These are phyloP conservation scores for Neurospora sp. DNA, from an alignment of 495 filamentous ascomycete species.

Conservation along the genomic window DNA sequence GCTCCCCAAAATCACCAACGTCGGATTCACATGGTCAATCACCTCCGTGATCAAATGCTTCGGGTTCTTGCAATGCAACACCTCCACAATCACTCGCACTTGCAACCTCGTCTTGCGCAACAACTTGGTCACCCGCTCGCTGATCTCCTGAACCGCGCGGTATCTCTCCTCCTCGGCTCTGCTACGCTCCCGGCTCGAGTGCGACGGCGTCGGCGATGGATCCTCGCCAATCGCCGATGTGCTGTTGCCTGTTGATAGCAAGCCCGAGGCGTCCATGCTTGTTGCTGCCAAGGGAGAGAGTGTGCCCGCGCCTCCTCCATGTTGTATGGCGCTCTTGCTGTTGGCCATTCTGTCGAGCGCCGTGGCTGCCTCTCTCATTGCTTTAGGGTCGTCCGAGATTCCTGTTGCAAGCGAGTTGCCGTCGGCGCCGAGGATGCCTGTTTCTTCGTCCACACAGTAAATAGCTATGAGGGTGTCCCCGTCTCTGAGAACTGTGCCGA, in stretches of 20 bases:
- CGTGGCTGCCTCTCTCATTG: constrained; percentile 61
- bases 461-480: constrained; percentile 90
- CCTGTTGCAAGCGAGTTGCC: constrained; percentile 5
- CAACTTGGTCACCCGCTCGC: constrained; percentile 67
- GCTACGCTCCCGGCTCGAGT: constrained; percentile 30
- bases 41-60: constrained; percentile 78
- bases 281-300: background rate
- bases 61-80: constrained; percentile 95
- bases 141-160: constrained; percentile 65
- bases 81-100: constrained; percentile 84
- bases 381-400: constrained; percentile 40
- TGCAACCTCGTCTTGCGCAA: constrained; percentile 85
- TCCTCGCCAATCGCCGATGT: constrained; percentile 14
- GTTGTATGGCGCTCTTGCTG: constrained; percentile 21
- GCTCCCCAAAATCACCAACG: constrained; percentile 86
- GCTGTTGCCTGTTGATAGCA: constrained; percentile 9
- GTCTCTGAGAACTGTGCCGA: constrained; percentile 88
- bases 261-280: constrained; percentile 10
- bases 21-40: constrained; percentile 84
- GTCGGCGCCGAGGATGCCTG: constrained; percentile 37
- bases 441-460: constrained; percentile 83
- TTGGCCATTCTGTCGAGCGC: constrained; percentile 36
- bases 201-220: constrained; percentile 30
- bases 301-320: constrained; percentile 13
- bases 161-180: constrained; percentile 67